Conservation (phyloP, 2,329 filamentous ascomycete genomes). For the Microdochium bolleyi region DNA sequence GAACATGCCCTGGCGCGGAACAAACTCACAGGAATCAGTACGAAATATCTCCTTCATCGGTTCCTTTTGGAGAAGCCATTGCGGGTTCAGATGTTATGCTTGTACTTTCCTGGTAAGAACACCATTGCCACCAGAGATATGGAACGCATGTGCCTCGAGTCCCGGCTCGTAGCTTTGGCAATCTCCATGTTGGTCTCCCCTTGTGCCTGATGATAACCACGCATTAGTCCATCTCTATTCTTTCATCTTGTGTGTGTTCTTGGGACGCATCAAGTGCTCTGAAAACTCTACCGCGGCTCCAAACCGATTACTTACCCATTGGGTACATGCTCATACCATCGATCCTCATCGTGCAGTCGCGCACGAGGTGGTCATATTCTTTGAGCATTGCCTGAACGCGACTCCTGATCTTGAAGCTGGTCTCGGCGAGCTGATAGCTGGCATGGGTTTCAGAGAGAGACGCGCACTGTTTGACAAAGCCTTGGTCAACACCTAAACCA, state of each 20-base stretch:
- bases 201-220: conserved; percentile 12
- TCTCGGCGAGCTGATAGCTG: conserved; percentile 1
- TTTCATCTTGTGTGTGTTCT: no score
- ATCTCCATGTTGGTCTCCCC: conserved; percentile 20
- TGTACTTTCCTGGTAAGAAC: conserved; percentile 21
- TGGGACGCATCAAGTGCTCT: no score
- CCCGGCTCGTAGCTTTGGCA: conserved; percentile 14
- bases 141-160: conserved; percentile 18
- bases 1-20: no score
- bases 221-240: no score
- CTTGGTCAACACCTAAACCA: no score
- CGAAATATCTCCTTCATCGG: no score
- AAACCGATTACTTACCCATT: conserved; percentile 24
- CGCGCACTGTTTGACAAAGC: no score
- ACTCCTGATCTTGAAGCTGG: conserved; percentile 8
- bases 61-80: no score
- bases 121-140: conserved; percentile 22
- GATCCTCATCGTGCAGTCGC: conserved; percentile 22
- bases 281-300: no score
- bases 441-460: neutral
- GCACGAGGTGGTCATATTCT: conserved; percentile 21
- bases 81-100: no score
- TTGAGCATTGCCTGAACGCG: conserved; percentile 13
- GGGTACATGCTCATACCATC: conserved; percentile 25
- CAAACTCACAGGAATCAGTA: no score